Base-by-base conservation (phyloP, 805 yeast species). In the Lachancea quebecensis region DNA sequence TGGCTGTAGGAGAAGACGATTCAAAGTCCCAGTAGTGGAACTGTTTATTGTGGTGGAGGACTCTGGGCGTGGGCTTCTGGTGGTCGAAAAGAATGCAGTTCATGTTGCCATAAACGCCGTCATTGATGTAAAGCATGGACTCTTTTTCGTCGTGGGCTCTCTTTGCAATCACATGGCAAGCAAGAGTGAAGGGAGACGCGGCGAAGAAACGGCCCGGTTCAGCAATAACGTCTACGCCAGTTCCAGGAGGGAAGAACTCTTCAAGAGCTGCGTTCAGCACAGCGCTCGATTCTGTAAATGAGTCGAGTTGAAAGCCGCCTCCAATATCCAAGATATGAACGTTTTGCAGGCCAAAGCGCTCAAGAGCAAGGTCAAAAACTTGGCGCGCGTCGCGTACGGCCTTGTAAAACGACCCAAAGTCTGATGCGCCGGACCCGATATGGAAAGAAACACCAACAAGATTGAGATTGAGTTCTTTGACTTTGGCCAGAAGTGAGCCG, bases 191-290 rank as follows among this genome's bases (percentile, higher is more conserved):
- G 3, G 95, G 90, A 38, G 79, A 69, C 2, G 95, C 83, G 16
- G 85, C 93, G 68, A 88, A 78, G 61, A 82, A 89, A 52, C 99
- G 77, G 47, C 99, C 99, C 2, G 96, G 95, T 62, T 91, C 99
- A 11, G 96, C 95, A 60, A 91, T 85, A 48, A 91, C 67, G 4
- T 66, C 57, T 34, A 72, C 68, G n/a, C 57, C 59, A 10, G 58
- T 44, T 2, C n/a, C 25, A 2, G 44, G 49, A 1, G 91, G 86
- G 69, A 89, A 91, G 57, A 68, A 72, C 45, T 68, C 58, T 38
- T 73, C 78, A 50, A 90, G 66, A 2, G 85, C 73, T 11, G 57
- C 49, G 47, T 74, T 73, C 50, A 91, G 74, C 41, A 80, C 75
- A 7, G 60, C 57, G 8, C 91, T 77, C 10, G 86, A 73, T 38